phyloP scores from a whole-genome alignment of 495 filamentous ascomycete species.

The Penicillium macrosclerotiorum region DNA sequence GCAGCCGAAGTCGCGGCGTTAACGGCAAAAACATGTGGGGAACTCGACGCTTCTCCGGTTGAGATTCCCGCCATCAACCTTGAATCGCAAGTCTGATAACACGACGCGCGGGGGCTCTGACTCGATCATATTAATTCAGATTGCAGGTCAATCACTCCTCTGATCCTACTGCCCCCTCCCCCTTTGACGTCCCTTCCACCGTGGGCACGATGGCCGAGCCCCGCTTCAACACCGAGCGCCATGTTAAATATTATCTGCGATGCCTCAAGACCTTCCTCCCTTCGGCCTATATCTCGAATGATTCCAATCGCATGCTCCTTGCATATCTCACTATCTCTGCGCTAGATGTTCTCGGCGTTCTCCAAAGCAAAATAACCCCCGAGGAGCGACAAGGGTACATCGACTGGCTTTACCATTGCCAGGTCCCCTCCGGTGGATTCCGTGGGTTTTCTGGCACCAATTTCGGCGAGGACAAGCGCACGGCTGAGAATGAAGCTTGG shows the following conservation, averaged over 20 bases:
- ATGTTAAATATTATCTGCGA: constrained; percentile 90
- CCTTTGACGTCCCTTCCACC: not conserved
- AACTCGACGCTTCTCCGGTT: constrained; percentile 14
- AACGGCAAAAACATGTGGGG: constrained; percentile 21
- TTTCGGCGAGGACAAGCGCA: constrained; percentile 46
- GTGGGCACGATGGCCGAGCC: constrained; percentile 33
- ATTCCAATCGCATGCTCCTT: constrained; percentile 84
- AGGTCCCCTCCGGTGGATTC: constrained; percentile 75
- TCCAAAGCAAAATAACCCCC: constrained; percentile 52
- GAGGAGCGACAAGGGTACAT: constrained; percentile 60
- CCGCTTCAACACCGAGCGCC: constrained; percentile 64
- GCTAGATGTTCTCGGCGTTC: constrained; percentile 71
- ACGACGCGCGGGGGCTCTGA: too few relatives aligned
- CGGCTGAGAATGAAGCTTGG: constrained; percentile 52
- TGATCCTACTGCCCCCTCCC: too few relatives aligned
- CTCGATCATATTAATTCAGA: too few relatives aligned
- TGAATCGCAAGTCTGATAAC: not conserved
- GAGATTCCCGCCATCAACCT: too few relatives aligned
- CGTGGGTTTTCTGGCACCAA: constrained; percentile 72
- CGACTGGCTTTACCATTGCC: constrained; percentile 73
- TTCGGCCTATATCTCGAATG: constrained; percentile 74
- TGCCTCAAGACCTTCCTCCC: constrained; percentile 83
- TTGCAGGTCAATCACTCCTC: too few relatives aligned
- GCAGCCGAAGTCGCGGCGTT: constrained; percentile 1
- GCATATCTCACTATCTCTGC: constrained; percentile 85